Evolutionary conservation across 1,284 basidiomycete genomes (phyloP), one percentile per base, ranked within the genome.

Genomic region (Rhodofomes roseus): DNA sequence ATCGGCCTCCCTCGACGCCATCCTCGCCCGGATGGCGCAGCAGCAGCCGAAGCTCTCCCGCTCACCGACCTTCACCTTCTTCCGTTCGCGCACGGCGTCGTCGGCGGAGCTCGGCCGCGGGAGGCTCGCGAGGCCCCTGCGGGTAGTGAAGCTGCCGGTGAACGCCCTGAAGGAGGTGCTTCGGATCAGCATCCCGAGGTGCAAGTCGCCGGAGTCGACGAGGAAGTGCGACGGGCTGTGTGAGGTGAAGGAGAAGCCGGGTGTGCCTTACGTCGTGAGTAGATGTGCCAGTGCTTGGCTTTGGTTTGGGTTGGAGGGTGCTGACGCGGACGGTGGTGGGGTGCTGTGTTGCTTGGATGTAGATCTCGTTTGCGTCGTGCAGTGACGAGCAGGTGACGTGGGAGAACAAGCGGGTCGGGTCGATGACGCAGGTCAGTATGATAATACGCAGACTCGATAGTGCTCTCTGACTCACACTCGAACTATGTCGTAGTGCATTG

Each of bases 331-430:
- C 25, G 52, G 34, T 37, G n/a, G 52, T 54, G 22, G 37, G 6
- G 4, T 8, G 20, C 11, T 22, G 16, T 20, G 3, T 37, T 3
- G 29, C 52, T 23, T 25, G 11, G 11, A 5, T 6, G 29, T n/a
- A 54, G 52, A 54, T 54, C 31, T 54, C 31, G 22, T n/a, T 54
- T 12, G 52, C 52, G 29, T 25, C 52, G n/a, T 54, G 52, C 22
- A 14, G 52, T 9, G 52, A 54, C 31, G 22, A 40, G 20, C 52
- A 54, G 11, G 2, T 37, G n/a, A 54, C 52, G 11, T 54, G 37
- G 31, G 52, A 54, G 52, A 40, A 39, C 36, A 37, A 20, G 11
- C 9, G 34, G 16, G 36, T 5, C 3, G 37, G 37, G 8, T 22
- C 31, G 20, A 54, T 54, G 31, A 54, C 52, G 6, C 34, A 54